These are phyloP conservation scores for Nemania bipapillata DNA, from an alignment of 2,329 filamentous ascomycete species.

Conservation along the genomic window DNA sequence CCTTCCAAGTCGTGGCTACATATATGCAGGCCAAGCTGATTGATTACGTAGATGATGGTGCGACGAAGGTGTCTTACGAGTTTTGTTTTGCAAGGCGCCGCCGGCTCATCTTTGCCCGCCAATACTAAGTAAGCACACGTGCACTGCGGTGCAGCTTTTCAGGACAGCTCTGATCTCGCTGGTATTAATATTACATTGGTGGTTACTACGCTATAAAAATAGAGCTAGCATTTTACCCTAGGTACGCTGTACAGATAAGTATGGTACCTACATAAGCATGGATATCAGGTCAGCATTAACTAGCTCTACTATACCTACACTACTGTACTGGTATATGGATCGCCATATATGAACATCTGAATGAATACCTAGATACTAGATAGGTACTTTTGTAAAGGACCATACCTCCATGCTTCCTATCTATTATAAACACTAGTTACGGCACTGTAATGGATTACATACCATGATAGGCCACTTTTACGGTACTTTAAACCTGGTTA, in stretches of 20 bases:
- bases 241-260: neutral
- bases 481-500: neutral
- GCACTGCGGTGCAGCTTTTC: neutral
- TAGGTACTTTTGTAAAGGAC: neutral
- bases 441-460: neutral
- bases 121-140: neutral
- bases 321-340: too few relatives aligned
- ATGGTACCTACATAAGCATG: too few relatives aligned
- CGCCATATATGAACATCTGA: neutral
- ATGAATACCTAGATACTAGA: too few relatives aligned
- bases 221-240: too few relatives aligned
- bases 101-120: neutral
- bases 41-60: conserved; percentile 19
- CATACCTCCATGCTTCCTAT: too few relatives aligned
- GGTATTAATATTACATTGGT: too few relatives aligned
- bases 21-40: conserved; percentile 16
- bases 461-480: neutral
- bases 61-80: conserved; percentile 24
- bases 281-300: too few relatives aligned
- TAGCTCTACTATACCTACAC: too few relatives aligned
- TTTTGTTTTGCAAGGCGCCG: neutral
- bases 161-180: too few relatives aligned
- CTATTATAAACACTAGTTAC: neutral
- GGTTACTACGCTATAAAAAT: too few relatives aligned
- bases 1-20: conserved; percentile 18